Evolutionary conservation across 257 asterid genomes (phyloP).

Genomic region (Thymus quinquecostatus): DNA sequence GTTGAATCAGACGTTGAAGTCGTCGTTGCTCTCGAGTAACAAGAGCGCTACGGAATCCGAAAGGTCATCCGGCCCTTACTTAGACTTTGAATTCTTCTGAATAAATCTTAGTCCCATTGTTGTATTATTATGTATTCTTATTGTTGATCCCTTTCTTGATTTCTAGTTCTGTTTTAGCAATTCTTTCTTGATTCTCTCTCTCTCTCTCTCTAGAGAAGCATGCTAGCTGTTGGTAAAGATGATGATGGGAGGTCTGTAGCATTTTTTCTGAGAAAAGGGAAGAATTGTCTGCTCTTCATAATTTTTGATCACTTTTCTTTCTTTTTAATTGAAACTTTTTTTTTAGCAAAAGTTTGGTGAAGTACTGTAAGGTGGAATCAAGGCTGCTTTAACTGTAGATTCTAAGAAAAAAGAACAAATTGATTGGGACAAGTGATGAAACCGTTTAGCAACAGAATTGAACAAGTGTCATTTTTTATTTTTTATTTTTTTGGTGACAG

Average conservation of each 20-base stretch:
- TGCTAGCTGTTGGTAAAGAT: constrained; percentile 7
- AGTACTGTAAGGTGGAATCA: background rate
- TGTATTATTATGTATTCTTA: constrained; percentile 33
- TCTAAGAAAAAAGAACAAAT: constrained; percentile 34
- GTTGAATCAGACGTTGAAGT: constrained; percentile 45
- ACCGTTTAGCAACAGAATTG: constrained; percentile 37
- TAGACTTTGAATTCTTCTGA: constrained; percentile 88
- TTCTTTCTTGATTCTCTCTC: background rate
- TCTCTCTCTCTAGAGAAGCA: constrained; percentile 24
- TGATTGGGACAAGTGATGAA: constrained; percentile 47
- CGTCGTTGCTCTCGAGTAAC: constrained; percentile 47
- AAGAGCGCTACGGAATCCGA: constrained; percentile 58
- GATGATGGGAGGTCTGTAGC: background rate
- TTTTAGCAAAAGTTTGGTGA: background rate
- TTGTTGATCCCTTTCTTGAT: constrained; percentile 9
- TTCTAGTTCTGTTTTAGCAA: constrained; percentile 37
- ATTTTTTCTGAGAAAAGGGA: constrained; percentile 31
- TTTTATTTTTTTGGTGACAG: constrained; percentile 12
- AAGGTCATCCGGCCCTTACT: constrained; percentile 75
- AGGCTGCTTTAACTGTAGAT: constrained; percentile 43
- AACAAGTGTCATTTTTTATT: constrained; percentile 39
- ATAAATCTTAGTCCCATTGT: background rate
- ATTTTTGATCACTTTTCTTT: constrained; percentile 29
- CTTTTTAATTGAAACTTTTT: background rate
- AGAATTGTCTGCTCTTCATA: constrained; percentile 29